Conservation (phyloP, 2,329 filamentous ascomycete species). For the Sphaerulina vaccinii region DNA sequence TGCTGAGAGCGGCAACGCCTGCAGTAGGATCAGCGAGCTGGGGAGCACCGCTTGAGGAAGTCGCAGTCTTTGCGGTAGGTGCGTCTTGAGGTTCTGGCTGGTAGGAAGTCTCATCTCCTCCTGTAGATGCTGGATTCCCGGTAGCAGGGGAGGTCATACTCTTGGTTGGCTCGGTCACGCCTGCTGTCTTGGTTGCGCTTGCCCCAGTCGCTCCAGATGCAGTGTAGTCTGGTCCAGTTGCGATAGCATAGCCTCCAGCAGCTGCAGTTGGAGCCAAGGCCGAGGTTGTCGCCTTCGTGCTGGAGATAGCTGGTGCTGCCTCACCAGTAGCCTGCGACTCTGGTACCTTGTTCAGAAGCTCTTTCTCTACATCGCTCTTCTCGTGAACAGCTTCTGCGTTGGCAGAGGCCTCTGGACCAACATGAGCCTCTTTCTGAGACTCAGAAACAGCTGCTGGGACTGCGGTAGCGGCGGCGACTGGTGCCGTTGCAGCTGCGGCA, state of each 20-base stretch:
- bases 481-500: constrained; percentile 10
- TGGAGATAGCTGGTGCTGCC: constrained; percentile 43
- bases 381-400: constrained; percentile 68
- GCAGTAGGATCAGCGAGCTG: constrained; percentile 32
- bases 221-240: background rate
- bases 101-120: no score
- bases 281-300: constrained; percentile 27
- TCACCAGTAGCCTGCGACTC: constrained; percentile 44
- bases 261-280: constrained; percentile 8
- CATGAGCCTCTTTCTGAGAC: constrained; percentile 35
- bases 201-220: background rate
- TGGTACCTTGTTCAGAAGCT: constrained; percentile 64
- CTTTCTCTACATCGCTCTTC: constrained; percentile 71
- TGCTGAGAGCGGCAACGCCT: constrained; percentile 27
- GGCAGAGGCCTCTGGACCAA: constrained; percentile 68
- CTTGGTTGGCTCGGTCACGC: background rate
- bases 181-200: background rate
- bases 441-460: background rate
- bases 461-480: background rate
- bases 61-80: background rate
- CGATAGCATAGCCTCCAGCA: background rate
- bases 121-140: no score
- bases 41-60: constrained; percentile 30
- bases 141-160: background rate
- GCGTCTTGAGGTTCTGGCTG: no score